Percentiles rank a stretch among this genome's conserved stretches.
Conservation (phyloP, 2,329 filamentous ascomycete species). For the Penicillium sp. region DNA sequence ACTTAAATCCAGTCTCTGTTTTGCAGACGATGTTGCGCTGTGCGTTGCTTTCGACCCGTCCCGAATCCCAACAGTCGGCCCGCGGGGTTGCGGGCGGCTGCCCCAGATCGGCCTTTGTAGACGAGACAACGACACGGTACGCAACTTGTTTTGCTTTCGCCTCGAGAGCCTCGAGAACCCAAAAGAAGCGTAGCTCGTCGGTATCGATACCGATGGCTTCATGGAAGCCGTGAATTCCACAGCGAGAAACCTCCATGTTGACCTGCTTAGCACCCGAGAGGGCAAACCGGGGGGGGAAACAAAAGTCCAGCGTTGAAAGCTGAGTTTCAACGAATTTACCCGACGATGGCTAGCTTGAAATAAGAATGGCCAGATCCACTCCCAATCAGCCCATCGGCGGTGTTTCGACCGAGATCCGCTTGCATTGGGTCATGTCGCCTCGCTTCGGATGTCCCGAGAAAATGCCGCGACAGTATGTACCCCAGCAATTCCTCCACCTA, state of each 20-base stretch:
- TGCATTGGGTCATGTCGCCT: neutral
- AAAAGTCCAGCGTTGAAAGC: neutral
- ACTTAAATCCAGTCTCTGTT: slow-evolving; percentile 22
- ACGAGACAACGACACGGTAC: slow-evolving; percentile 24
- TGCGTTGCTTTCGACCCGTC: slow-evolving; percentile 25
- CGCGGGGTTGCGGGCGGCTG: neutral
- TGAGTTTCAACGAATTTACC: neutral
- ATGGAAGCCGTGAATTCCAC: slow-evolving; percentile 32
- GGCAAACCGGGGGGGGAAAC: neutral
- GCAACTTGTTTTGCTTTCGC: slow-evolving; percentile 19
- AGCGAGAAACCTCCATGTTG: slow-evolving; percentile 25
- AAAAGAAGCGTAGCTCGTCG: slow-evolving; percentile 30
- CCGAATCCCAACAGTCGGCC: slow-evolving; percentile 25
- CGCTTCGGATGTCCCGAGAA: slow-evolving; percentile 8
- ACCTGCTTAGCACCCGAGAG: no score
- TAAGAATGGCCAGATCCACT: neutral
- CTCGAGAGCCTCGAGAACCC: slow-evolving; percentile 21
- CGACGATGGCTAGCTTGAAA: neutral
- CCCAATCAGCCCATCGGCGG: neutral
- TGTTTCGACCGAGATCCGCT: neutral
- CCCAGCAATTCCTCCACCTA: neutral
- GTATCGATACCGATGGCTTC: slow-evolving; percentile 29
- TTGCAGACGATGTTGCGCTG: slow-evolving; percentile 33
- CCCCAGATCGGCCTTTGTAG: neutral
- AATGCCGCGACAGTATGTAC: neutral